Evolutionary conservation across 2,329 filamentous ascomycete species (phyloP), one percentile per base, ranked within the genome.

Genomic region (Aaosphaeria pasadenensis): DNA sequence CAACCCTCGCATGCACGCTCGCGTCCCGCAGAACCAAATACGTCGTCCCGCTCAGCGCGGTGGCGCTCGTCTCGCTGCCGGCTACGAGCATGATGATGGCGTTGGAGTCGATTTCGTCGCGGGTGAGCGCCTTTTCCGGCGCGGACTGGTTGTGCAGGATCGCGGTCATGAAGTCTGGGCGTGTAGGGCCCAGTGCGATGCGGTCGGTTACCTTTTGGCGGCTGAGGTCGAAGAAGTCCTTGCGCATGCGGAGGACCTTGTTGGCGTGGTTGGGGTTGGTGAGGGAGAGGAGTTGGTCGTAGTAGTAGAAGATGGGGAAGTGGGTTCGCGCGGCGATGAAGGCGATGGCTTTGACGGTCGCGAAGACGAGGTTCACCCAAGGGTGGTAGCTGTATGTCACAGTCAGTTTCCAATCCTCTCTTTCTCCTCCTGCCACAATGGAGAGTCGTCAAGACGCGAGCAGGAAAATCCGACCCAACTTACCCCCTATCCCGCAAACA

Each of bases 21-120:
- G 49, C 46, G 36, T 67, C 47, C 13, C 41, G 50, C 24, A 74
- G 56, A 0, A 81, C 60, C 0, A 73, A 61, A 45, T 69, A 78
- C 0, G 73, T 74, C 0, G 64, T 58, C 1, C 75, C 76, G 0
- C 66, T 58, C 2, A 79, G 58, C 2, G 70, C 57, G 0, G 75
- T 75, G 0, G 75, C 75, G 0, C 74, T 78, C 0, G 76, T 78
- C 46, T 78, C 75, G 4, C 66, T 71, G 0, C 76, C 76, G 0
- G 71, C 76, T 3, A 69, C 47, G 5, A 75, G 59, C 36, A 75
- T 58, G 1, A 65, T 43, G 4, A 58, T 48, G 1, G 64, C 56
- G 38, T 70, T 73, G 3, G 56, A 44, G 38, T 68, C 57, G 39
- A 76, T 67, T 42, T 75, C 71, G 1, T 48, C 55, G 7, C 52